Evolutionary conservation across 2,329 filamentous ascomycete species (phyloP).

Genomic region (Ophiostoma tasmaniense): DNA sequence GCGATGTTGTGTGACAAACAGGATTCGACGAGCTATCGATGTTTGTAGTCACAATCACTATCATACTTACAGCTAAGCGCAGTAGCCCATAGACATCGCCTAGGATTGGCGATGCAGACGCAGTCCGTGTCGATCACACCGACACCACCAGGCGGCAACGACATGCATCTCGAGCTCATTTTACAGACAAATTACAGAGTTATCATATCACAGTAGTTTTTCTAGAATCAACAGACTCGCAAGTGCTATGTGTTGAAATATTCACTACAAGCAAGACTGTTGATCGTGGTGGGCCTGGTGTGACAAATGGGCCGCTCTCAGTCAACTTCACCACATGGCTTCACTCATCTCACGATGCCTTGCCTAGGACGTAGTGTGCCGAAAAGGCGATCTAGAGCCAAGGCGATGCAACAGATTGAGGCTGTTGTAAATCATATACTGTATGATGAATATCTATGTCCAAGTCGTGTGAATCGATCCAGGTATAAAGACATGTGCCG

Average conservation of each 20-base stretch:
- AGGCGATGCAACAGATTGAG: neutral
- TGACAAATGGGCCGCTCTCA: constrained; percentile 15
- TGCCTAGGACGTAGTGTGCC: neutral
- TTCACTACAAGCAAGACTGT: too few relatives aligned
- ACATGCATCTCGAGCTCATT: neutral
- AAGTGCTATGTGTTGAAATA: neutral
- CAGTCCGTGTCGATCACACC: constrained; percentile 4
- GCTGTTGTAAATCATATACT: neutral
- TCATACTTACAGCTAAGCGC: neutral
- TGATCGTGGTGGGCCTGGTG: constrained; percentile 6
- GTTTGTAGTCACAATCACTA: neutral
- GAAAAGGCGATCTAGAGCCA: neutral
- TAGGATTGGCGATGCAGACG: neutral
- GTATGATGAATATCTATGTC: neutral
- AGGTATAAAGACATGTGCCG: neutral
- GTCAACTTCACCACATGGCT: neutral
- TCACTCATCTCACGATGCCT: constrained; percentile 3
- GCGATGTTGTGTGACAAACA: neutral
- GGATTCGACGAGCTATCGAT: neutral
- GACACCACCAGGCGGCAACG: neutral
- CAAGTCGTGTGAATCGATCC: neutral
- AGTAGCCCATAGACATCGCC: neutral
- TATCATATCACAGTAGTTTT: neutral
- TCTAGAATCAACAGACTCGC: neutral
- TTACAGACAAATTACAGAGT: neutral